Evolutionary conservation across 805 yeast species (phyloP).

Genomic region (Pichia rugopelliculosa): DNA sequence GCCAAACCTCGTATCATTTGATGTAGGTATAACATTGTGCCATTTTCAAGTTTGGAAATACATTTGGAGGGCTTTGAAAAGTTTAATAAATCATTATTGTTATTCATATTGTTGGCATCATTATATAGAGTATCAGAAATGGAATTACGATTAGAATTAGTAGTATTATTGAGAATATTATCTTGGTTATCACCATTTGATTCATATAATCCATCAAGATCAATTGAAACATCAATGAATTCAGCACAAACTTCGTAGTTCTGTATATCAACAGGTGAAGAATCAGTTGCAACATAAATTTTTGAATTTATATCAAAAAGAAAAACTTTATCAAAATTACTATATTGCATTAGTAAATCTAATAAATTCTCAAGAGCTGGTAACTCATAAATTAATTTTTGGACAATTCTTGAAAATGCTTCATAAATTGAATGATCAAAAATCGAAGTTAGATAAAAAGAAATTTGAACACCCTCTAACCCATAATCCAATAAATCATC

Average conservation of each 20-base stretch:
- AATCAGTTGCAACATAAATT: conserved; percentile 92
- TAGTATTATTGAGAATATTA: not conserved
- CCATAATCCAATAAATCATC: conserved; percentile 89
- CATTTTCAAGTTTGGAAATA: conserved; percentile 71
- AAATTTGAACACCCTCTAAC: conserved; percentile 81
- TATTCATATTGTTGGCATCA: not conserved
- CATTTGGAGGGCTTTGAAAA: conserved; percentile 36
- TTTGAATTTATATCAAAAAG: conserved; percentile 87
- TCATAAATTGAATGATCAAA: conserved; percentile 95
- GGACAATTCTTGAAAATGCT: conserved; percentile 89
- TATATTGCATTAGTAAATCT: conserved; percentile 81
- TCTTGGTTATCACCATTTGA: conserved; percentile 1
- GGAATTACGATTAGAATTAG: conserved; percentile 2
- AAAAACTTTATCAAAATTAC: conserved; percentile 88
- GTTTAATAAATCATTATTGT: not conserved
- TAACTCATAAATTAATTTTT: conserved; percentile 80
- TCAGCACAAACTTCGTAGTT: conserved; percentile 97
- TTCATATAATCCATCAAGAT: conserved; percentile 67
- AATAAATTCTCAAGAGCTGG: conserved; percentile 83
- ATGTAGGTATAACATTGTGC: conserved; percentile 72
- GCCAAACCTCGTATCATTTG: conserved; percentile 94
- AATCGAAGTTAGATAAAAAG: conserved; percentile 86
- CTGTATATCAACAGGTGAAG: conserved; percentile 91
- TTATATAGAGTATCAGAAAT: conserved; percentile 2
- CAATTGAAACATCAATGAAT: conserved; percentile 90